Evolutionary conservation across 2,329 filamentous ascomycete genomes (phyloP).

Genomic region (Neonectria punicea): DNA sequence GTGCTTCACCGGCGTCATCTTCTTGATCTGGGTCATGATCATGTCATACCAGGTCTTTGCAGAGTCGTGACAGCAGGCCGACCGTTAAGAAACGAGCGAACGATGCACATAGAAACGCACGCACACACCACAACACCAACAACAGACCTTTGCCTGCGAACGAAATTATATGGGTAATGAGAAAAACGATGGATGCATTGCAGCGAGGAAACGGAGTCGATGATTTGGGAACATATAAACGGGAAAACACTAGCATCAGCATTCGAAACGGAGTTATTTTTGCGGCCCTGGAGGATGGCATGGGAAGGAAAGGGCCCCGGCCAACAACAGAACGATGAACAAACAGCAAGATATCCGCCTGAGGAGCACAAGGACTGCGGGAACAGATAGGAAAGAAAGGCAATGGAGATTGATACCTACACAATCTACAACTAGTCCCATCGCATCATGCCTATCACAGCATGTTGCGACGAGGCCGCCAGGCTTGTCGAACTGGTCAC

Average conservation of each 20-base stretch:
- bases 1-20: constrained; percentile 67
- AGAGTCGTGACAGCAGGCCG: constrained; percentile 45
- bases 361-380: neutral
- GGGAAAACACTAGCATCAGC: constrained; percentile 14
- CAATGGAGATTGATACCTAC: neutral
- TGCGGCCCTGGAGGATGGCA: neutral
- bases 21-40: constrained; percentile 75
- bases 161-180: constrained; percentile 12
- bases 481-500: neutral
- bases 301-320: neutral
- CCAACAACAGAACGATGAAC: neutral
- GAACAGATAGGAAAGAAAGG: neutral
- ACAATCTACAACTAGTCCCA: neutral
- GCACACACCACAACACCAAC: neutral
- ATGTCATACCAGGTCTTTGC: constrained; percentile 74
- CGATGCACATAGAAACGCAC: neutral
- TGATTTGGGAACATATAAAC: constrained; percentile 11
- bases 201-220: constrained; percentile 17
- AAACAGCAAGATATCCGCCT: neutral
- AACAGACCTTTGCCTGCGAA: neutral
- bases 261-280: constrained; percentile 16
- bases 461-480: neutral
- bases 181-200: constrained; percentile 8
- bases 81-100: neutral
- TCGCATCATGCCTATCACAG: neutral